phyloP scores from a whole-genome alignment of 2,329 filamentous ascomycete species.

The Botrytis fragariae region DNA sequence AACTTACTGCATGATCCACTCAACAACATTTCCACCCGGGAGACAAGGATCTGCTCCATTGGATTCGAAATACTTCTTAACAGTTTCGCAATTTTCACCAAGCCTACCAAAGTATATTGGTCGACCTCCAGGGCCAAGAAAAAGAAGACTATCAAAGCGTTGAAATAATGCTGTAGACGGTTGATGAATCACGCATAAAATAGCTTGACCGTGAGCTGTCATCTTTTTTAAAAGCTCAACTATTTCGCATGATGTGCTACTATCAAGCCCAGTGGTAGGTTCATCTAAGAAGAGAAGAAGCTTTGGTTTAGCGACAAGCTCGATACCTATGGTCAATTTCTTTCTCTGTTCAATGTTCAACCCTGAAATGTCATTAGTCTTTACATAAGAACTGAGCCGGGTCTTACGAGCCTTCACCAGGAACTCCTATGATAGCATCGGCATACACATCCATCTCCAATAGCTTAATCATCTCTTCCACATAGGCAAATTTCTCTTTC shows the following conservation, averaged over 20 bases:
- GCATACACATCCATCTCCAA: constrained; percentile 88
- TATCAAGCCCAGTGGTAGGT: constrained; percentile 87
- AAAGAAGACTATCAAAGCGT: constrained; percentile 77
- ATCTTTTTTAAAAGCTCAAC: constrained; percentile 83
- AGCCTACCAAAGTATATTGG: constrained; percentile 82
- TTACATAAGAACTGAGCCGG: constrained; percentile 74
- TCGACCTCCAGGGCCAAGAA: constrained; percentile 70
- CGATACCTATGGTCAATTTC: constrained; percentile 69
- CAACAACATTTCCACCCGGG: constrained; percentile 71
- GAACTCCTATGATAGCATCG: constrained; percentile 86
- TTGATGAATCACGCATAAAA: constrained; percentile 94
- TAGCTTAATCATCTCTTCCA: constrained; percentile 85
- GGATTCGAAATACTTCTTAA: constrained; percentile 73
- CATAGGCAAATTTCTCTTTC: constrained; percentile 80
- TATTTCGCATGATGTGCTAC: constrained; percentile 90
- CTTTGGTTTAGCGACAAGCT: constrained; percentile 66
- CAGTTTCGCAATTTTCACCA: constrained; percentile 63
- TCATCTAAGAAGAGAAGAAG: constrained; percentile 72
- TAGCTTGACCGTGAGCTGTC: constrained; percentile 81
- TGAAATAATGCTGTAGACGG: constrained; percentile 92
- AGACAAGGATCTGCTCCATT: constrained; percentile 66
- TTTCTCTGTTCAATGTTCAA: constrained; percentile 64
- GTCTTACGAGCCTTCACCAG: constrained; percentile 16
- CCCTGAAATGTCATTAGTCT: constrained; percentile 71
- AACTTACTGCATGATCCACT: constrained; percentile 65